Evolutionary conservation across 2,329 filamentous ascomycete species (phyloP).

Genomic region (Stachybotrys chlorohalonatus): DNA sequence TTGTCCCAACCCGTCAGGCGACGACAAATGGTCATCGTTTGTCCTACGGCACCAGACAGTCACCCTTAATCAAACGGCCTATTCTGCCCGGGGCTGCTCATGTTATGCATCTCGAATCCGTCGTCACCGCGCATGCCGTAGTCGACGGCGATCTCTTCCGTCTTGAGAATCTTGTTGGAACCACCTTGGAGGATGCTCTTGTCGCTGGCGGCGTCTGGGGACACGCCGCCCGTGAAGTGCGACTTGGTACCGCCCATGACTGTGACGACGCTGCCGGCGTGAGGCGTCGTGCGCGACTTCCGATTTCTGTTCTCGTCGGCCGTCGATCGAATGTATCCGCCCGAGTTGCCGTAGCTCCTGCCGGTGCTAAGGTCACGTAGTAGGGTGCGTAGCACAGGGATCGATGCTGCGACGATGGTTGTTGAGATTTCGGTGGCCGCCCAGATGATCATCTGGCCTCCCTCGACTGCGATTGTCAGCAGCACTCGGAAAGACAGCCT

Average conservation of each 20-base stretch:
- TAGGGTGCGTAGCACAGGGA: slow-evolving; percentile 13
- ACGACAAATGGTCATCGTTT: no score
- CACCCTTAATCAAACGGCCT: neutral
- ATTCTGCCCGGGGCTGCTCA: neutral
- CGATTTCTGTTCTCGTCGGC: neutral
- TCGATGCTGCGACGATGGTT: slow-evolving; percentile 12
- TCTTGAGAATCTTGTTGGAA: neutral
- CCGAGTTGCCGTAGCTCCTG: neutral
- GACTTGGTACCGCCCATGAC: neutral
- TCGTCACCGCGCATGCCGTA: neutral
- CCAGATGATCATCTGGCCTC: slow-evolving; percentile 6
- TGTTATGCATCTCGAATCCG: neutral
- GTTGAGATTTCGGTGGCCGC: slow-evolving; percentile 7
- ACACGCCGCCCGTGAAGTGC: neutral
- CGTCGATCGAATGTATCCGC: neutral
- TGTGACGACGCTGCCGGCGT: neutral
- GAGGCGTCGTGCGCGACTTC: neutral
- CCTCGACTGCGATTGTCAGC: neutral
- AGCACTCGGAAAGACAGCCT: neutral
- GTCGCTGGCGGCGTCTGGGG: neutral
- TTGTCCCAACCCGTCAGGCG: no score
- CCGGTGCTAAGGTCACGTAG: neutral
- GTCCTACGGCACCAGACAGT: no score
- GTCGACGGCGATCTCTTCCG: neutral
- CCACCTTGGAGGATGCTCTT: neutral